Evolutionary conservation across 2,329 filamentous ascomycete genomes (phyloP).

Genomic region (Mycosphaerella arachidis): DNA sequence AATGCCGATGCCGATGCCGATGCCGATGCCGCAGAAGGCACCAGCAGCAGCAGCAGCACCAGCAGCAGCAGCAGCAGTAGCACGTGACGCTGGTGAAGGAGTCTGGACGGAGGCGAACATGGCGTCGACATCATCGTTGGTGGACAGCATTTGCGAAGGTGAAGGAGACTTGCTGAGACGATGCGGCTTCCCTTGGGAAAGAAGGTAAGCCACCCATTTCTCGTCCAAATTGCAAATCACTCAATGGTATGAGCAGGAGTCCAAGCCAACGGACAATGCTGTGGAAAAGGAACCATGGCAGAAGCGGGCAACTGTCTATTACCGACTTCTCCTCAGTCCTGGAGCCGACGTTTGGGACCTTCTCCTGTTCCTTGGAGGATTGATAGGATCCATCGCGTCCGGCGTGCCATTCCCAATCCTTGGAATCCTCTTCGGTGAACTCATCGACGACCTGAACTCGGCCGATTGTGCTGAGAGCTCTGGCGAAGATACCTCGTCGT

Average conservation of each 20-base stretch:
- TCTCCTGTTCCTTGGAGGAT: slow-evolving; percentile 10
- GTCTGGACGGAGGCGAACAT: background rate
- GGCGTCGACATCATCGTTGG: background rate
- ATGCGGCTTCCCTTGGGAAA: slow-evolving; percentile 11
- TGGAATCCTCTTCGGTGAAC: slow-evolving; percentile 60
- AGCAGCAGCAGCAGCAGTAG: no score
- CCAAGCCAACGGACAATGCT: slow-evolving; percentile 2
- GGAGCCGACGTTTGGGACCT: slow-evolving; percentile 13
- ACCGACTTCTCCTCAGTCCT: slow-evolving; percentile 15
- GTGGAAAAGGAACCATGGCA: slow-evolving; percentile 8
- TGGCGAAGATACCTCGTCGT: slow-evolving; percentile 24
- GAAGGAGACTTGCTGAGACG: background rate
- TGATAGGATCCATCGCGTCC: slow-evolving; percentile 43
- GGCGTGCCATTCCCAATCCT: slow-evolving; percentile 61
- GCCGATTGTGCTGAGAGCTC: slow-evolving; percentile 48
- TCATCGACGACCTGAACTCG: slow-evolving; percentile 58
- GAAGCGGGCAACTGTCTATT: slow-evolving; percentile 12
- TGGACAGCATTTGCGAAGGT: background rate
- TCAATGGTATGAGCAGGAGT: background rate
- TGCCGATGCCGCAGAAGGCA: slow-evolving; percentile 12
- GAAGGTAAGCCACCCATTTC: background rate
- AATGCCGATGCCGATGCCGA: slow-evolving; percentile 13
- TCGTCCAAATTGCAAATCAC: background rate
- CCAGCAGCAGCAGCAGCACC: background rate
- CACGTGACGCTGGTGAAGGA: slow-evolving; percentile 5